phyloP scores from a whole-genome alignment of 2,329 filamentous ascomycete species.

The Diplodia intermedia region DNA sequence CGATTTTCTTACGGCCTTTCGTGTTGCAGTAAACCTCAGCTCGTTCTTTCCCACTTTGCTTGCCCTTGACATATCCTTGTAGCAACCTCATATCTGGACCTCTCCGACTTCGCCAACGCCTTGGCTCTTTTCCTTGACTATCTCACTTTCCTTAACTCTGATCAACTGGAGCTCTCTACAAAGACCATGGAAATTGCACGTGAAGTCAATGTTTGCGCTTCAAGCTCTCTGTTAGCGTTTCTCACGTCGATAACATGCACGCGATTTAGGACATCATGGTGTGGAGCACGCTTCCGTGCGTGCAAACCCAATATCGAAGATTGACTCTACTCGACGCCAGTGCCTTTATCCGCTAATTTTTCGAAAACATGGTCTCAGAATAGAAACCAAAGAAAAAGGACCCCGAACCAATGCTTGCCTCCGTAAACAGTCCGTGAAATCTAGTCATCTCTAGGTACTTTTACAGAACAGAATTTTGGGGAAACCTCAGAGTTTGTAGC shows the following conservation, averaged over 20 bases:
- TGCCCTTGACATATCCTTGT: background rate
- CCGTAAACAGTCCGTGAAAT: conserved; percentile 17
- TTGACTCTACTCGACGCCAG: conserved; percentile 29
- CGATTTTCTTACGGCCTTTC: background rate
- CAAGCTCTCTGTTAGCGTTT: background rate
- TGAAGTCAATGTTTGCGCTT: background rate
- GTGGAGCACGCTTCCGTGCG: conserved; percentile 24
- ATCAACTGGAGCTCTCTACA: background rate
- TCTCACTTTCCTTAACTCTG: background rate
- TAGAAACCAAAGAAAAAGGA: background rate
- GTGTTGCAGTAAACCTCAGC: background rate
- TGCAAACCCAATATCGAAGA: conserved; percentile 4
- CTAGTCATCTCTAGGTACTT: conserved; percentile 22
- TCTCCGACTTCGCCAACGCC: background rate
- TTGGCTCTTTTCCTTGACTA: background rate
- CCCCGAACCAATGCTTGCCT: conserved; percentile 4
- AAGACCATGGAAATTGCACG: background rate
- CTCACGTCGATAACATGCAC: background rate
- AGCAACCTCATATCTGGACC: background rate
- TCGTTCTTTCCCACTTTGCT: background rate
- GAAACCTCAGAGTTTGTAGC: conserved; percentile 22
- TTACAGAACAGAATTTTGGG: background rate
- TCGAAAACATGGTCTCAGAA: conserved; percentile 1
- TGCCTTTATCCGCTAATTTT: conserved; percentile 11
- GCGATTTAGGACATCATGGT: background rate